Evolutionary conservation across 2,329 filamentous ascomycete genomes (phyloP).

Genomic region (Sclerotinia spermophila): DNA sequence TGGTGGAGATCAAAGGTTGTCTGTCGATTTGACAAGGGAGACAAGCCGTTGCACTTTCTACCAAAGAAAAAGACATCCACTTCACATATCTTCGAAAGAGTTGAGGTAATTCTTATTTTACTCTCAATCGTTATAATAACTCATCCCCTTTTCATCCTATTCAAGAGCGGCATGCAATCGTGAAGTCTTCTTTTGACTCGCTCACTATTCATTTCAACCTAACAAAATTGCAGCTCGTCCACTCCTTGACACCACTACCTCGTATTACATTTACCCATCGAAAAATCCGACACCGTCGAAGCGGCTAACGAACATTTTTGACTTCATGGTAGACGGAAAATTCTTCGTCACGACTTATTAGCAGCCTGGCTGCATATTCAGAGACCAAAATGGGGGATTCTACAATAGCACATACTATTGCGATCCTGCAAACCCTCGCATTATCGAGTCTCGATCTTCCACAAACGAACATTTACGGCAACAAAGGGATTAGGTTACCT

Average conservation of each 20-base stretch:
- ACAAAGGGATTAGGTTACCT: constrained; percentile 60
- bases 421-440: constrained; percentile 52
- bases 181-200: constrained; percentile 9
- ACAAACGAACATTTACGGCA: constrained; percentile 24
- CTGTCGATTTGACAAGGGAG: constrained; percentile 20
- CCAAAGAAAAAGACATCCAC: constrained; percentile 13
- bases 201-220: constrained; percentile 14
- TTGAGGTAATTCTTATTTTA: background rate
- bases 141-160: background rate
- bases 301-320: constrained; percentile 6
- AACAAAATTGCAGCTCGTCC: constrained; percentile 16
- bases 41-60: constrained; percentile 7
- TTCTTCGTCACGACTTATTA: constrained; percentile 10
- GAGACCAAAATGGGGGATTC: constrained; percentile 42
- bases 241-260: constrained; percentile 6
- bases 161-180: constrained; percentile 11
- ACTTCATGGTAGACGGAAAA: constrained; percentile 26
- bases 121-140: background rate
- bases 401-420: constrained; percentile 51
- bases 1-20: constrained; percentile 18
- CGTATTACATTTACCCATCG: constrained; percentile 6
- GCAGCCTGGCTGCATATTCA: constrained; percentile 31
- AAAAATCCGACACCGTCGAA: constrained; percentile 14
- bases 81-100: constrained; percentile 7
- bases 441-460: constrained; percentile 28